Base-by-base conservation (phyloP, 2,329 filamentous ascomycete species). In the Arthrobotrys musiformis region DNA sequence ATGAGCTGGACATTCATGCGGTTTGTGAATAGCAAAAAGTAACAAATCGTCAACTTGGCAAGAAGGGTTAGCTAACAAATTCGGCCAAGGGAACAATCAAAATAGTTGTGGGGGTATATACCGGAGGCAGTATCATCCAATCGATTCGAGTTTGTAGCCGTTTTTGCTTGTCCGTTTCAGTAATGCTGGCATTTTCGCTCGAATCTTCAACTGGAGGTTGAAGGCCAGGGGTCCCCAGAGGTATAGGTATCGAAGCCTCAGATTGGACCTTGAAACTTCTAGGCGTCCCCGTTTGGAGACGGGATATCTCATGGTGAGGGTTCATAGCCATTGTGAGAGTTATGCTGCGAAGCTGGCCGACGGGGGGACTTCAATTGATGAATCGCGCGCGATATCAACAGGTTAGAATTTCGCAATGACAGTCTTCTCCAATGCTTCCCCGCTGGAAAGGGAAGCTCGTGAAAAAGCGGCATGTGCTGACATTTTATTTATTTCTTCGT, bases 1-100 rank as follows among this genome's bases (percentile, higher is more conserved):
- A 70, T 54, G 5, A 62, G 44, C 26, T 70, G 67, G 1, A 70
- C 42, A 8, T 63, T 63, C 46, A 50, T 70, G 7, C 67, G 42
- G 24, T 70, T 70, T 1, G 67, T 70, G 26, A 63, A 70, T 8
- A 70, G 42, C 11, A 70, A 11, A 24, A 70, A 70, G 28, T 70
- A 70, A 8, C 67, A 70, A 1, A 70, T 22, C 24, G 50, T 24
- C 7, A 70, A 22, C 67, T 70, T 54, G 19, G 8, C n/a, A n/a
- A 24, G 37, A 17, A 8, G 2, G 26, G 26, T 68, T 46, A 60
- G 64, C 11, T 11, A 35, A 17, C 22, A 0, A 37, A 13, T 15
- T 40, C 42, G n/a, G n/a, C 19, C n/a, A 19, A 26, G 40, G 40
- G 9, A 26, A n/a, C n/a, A 44, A 24, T 30, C n/a, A 42, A 37